phyloP scores from a whole-genome alignment of 441 rosid species.

The Dalechampia spathulata region DNA sequence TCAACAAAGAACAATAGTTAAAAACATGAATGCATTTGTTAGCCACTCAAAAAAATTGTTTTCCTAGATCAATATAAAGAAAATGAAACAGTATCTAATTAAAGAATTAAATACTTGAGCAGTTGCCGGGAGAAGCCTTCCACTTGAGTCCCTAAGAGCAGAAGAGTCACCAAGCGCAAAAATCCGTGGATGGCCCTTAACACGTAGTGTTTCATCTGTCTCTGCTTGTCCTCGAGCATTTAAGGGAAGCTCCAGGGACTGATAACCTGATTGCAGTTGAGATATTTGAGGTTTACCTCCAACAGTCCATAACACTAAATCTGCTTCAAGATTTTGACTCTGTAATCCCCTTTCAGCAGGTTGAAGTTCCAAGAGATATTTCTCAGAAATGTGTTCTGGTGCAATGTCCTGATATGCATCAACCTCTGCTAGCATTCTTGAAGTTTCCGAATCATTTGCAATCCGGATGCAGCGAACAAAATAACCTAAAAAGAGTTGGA shows the following conservation, averaged over 20 bases:
- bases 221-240: slow-evolving; percentile 84
- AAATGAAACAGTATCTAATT: background rate
- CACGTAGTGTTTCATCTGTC: slow-evolving; percentile 95
- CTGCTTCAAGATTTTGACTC: slow-evolving; percentile 63
- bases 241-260: slow-evolving; percentile 48
- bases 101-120: slow-evolving; percentile 57
- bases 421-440: slow-evolving; percentile 21
- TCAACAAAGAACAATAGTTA: background rate
- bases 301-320: slow-evolving; percentile 85
- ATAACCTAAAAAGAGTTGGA: slow-evolving; percentile 75
- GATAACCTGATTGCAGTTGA: slow-evolving; percentile 40
- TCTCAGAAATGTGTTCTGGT: slow-evolving; percentile 26
- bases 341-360: slow-evolving; percentile 67
- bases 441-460: slow-evolving; percentile 28
- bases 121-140: slow-evolving; percentile 87
- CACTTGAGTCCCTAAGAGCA: slow-evolving; percentile 64
- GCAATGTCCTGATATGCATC: slow-evolving; percentile 11
- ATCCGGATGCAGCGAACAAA: slow-evolving; percentile 54
- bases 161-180: slow-evolving; percentile 93
- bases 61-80: background rate
- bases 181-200: slow-evolving; percentile 88
- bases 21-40: background rate
- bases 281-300: slow-evolving; percentile 81
- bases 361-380: slow-evolving; percentile 72
- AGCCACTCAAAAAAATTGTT: background rate